Evolutionary conservation across 768 basidiomycete species (phyloP).

Genomic region (Boletus pseudo-olivaceus): DNA sequence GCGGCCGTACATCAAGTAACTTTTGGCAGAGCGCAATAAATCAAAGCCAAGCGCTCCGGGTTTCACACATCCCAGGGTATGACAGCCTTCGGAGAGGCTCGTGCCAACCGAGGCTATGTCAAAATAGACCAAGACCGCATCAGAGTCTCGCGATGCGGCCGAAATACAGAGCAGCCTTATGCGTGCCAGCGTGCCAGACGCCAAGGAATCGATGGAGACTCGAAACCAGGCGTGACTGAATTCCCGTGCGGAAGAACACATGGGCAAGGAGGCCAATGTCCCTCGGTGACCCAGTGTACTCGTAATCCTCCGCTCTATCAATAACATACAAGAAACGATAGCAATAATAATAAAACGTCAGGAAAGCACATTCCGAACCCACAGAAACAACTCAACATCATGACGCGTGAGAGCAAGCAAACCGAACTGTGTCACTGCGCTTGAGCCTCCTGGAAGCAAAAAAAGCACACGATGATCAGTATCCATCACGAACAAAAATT

Average conservation of each 20-base stretch:
- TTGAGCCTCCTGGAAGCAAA: constrained; percentile 40
- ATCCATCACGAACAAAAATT: not conserved
- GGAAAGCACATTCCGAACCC: not conserved
- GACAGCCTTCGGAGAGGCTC: no score
- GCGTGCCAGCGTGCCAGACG: no score
- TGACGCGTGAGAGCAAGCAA: not conserved
- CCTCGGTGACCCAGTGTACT: not conserved
- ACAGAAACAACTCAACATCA: not conserved
- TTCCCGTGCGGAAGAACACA: not conserved
- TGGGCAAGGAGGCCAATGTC: not conserved
- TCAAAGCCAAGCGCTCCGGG: no score
- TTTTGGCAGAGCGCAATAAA: no score
- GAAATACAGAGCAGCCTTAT: no score
- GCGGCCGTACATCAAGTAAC: no score
- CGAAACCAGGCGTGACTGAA: not conserved
- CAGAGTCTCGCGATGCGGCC: not conserved
- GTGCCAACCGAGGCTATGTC: not conserved
- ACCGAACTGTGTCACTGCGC: constrained; percentile 33
- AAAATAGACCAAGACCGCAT: not conserved
- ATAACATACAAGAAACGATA: constrained; percentile 9
- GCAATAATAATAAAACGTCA: constrained; percentile 20
- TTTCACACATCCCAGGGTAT: no score
- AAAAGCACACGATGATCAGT: not conserved
- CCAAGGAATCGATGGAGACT: no score
- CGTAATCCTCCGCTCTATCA: no score